Conservation (phyloP, 306 rosid species). For the Pterocarpus macrocarpus region DNA sequence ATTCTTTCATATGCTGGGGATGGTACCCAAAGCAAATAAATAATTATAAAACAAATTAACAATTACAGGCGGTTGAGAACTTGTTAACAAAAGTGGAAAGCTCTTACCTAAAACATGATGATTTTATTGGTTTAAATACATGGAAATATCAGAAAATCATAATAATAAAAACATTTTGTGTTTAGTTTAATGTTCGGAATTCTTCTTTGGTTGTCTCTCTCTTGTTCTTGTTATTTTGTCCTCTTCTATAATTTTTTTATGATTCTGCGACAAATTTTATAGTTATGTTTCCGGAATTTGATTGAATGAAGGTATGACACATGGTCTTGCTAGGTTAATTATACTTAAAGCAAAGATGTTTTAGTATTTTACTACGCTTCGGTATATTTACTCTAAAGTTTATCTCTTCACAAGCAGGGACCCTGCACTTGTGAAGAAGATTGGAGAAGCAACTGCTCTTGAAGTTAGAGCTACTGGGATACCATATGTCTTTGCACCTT, state of each 20-base stretch:
- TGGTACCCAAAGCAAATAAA: too few species aligned
- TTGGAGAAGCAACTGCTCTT: not conserved
- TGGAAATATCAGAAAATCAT: not conserved
- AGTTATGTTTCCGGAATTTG: too few species aligned
- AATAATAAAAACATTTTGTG: not conserved
- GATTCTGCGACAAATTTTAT: too few species aligned
- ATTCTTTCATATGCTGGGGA: too few species aligned
- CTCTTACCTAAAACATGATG: too few species aligned
- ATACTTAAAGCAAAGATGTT: not conserved
- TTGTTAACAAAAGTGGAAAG: too few species aligned
- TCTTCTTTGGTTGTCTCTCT: not conserved
- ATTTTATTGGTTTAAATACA: too few species aligned
- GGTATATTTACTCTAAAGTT: too few species aligned
- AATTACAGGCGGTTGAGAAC: too few species aligned
- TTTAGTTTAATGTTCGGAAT: not conserved
- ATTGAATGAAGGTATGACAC: too few species aligned
- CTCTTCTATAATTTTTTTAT: too few species aligned
- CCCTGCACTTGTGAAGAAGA: slow-evolving; percentile 32
- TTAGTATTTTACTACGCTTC: not conserved
- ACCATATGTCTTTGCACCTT: slow-evolving; percentile 41
- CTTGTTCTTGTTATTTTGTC: not conserved
- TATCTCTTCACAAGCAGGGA: slow-evolving; percentile 35
- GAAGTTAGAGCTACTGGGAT: slow-evolving; percentile 13
- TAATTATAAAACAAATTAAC: too few species aligned
- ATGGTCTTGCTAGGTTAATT: not conserved